phyloP scores from a whole-genome alignment of 139 green algal species.

The Haematococcus sp. region DNA sequence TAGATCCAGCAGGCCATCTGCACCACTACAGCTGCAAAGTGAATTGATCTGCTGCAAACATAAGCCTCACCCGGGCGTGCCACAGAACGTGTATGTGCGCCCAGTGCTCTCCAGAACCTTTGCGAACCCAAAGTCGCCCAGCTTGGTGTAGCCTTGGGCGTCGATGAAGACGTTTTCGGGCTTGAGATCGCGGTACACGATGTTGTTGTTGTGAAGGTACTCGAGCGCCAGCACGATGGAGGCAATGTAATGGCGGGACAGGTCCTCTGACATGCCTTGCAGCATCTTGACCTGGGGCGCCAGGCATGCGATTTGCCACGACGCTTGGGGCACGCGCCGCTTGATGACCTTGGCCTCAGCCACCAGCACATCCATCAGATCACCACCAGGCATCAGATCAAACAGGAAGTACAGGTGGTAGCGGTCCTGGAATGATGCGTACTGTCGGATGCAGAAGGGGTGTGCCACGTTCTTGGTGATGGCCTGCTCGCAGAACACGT shows the following conservation, averaged over 20 bases:
- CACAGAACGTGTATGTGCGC: constrained; percentile 96
- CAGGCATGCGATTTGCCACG: constrained; percentile 47
- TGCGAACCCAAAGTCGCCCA: constrained; percentile 97
- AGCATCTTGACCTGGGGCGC: constrained; percentile 43
- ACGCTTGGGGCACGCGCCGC: constrained; percentile 42
- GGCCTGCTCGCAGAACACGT: constrained; percentile 93
- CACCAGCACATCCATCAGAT: constrained; percentile 91
- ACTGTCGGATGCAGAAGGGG: constrained; percentile 93
- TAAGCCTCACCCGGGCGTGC: constrained; percentile 74
- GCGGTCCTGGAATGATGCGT: constrained; percentile 91
- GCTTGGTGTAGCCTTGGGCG: constrained; percentile 60
- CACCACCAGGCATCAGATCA: constrained; percentile 86
- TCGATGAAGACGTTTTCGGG: constrained; percentile 97
- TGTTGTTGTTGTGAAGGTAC: constrained; percentile 90
- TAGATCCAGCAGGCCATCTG: no score
- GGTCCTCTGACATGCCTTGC: constrained; percentile 75
- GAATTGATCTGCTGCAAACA: no score
- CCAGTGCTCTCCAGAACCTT: constrained; percentile 76
- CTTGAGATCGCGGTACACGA: constrained; percentile 95
- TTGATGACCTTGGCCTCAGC: constrained; percentile 83
- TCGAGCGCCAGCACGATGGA: constrained; percentile 88
- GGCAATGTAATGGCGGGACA: constrained; percentile 87
- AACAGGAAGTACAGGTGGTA: constrained; percentile 95
- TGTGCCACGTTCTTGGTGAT: constrained; percentile 91
- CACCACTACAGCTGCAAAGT: no score